Conservation (phyloP, 441 rosid genomes). For the Syzygium syzygioides region DNA sequence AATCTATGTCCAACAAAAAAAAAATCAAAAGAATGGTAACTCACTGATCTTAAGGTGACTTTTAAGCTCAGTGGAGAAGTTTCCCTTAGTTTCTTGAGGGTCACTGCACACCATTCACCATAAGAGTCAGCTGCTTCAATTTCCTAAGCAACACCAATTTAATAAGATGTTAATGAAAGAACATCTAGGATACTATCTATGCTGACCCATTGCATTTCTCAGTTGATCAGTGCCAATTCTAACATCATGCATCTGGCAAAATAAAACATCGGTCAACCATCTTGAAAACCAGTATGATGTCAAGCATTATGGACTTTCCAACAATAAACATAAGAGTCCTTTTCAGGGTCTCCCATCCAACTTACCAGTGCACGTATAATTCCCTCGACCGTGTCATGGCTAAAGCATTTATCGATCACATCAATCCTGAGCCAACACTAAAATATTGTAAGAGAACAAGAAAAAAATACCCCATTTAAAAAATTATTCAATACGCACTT, state of each 20-base stretch:
- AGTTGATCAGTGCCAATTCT: not conserved
- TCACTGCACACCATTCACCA: slow-evolving; percentile 52
- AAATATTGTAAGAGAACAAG: not conserved
- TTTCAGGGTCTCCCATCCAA: not conserved
- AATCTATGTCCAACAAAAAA: not conserved
- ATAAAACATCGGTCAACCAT: not conserved
- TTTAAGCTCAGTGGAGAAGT: slow-evolving; percentile 90
- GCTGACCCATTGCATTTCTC: not conserved
- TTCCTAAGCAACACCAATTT: slow-evolving; percentile 34
- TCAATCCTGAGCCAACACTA: slow-evolving; percentile 48
- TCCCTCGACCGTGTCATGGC: slow-evolving; percentile 84
- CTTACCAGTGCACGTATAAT: slow-evolving; percentile 70
- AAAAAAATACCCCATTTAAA: not conserved
- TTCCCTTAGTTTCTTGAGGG: slow-evolving; percentile 56
- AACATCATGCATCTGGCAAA: not conserved
- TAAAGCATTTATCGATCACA: slow-evolving; percentile 68
- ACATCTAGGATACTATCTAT: not conserved
- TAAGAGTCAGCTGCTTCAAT: slow-evolving; percentile 40
- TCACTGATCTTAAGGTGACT: slow-evolving; percentile 72
- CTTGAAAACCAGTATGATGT: not conserved
- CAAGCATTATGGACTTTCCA: not conserved
- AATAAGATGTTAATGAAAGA: not conserved
- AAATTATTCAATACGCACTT: not conserved
- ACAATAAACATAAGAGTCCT: not conserved
- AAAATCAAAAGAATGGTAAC: slow-evolving; percentile 8